Percentiles rank a stretch among this genome's conserved stretches.
Conservation (phyloP, 2,329 filamentous ascomycete species). For the Fusarium sp. region DNA sequence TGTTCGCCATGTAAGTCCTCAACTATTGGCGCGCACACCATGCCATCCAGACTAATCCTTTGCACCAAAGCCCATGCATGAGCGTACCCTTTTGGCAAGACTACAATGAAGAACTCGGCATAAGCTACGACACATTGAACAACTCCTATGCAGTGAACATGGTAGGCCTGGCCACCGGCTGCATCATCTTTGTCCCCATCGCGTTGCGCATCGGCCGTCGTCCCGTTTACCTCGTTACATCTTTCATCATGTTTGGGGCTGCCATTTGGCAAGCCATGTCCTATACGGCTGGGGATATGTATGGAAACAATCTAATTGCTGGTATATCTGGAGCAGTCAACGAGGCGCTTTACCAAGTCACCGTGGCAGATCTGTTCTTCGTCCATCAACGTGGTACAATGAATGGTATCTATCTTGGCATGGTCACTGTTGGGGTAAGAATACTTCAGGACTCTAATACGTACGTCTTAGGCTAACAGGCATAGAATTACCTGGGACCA, state of each 20-base stretch:
- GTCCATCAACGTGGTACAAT: conserved; percentile 50
- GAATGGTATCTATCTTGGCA: conserved; percentile 44
- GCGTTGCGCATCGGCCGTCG: conserved; percentile 51
- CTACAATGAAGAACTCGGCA: conserved; percentile 37
- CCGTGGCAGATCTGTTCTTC: conserved; percentile 52
- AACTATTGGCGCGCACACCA: too few relatives aligned
- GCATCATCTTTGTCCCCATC: conserved; percentile 53
- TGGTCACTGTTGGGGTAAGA: conserved; percentile 38
- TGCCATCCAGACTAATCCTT: neutral
- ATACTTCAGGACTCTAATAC: fast-evolving
- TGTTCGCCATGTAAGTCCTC: conserved; percentile 35
- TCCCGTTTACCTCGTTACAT: conserved; percentile 48
- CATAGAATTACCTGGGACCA: conserved; percentile 35
- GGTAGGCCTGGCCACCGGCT: conserved; percentile 49
- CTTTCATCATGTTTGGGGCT: conserved; percentile 36
- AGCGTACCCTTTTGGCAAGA: conserved; percentile 39
- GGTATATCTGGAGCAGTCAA: conserved; percentile 56
- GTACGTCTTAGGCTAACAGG: neutral
- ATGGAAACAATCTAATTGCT: conserved; percentile 44
- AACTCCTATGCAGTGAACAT: conserved; percentile 48
- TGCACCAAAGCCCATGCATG: conserved; percentile 26
- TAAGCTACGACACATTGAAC: conserved; percentile 44
- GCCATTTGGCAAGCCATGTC: conserved; percentile 47
- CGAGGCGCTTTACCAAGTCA: conserved; percentile 56
- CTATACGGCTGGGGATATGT: conserved; percentile 39